phyloP scores from a whole-genome alignment of 2,329 filamentous ascomycete species.

The Penicillium vulpinum region DNA sequence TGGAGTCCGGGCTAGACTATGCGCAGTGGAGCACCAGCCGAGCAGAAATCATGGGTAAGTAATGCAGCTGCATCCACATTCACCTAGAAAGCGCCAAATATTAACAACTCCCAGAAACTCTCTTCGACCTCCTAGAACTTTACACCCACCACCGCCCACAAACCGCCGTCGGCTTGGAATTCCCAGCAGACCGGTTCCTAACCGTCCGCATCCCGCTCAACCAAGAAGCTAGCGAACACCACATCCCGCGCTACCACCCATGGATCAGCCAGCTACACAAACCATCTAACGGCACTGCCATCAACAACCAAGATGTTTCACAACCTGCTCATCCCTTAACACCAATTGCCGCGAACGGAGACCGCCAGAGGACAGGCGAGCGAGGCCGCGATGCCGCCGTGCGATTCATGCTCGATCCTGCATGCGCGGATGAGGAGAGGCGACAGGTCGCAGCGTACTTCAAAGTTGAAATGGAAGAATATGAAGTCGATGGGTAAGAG shows the following conservation, averaged over 20 bases:
- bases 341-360: constrained; percentile 47
- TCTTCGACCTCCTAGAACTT: constrained; percentile 86
- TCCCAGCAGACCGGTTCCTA: constrained; percentile 77
- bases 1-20: constrained; percentile 51
- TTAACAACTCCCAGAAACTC: constrained; percentile 60
- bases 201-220: constrained; percentile 85
- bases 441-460: constrained; percentile 67
- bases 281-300: constrained; percentile 16
- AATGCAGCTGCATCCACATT: constrained; percentile 40
- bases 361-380: constrained; percentile 46
- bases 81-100: constrained; percentile 25
- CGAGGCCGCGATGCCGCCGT: constrained; percentile 69
- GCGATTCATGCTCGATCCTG: constrained; percentile 83
- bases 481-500: constrained; percentile 41
- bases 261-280: constrained; percentile 42
- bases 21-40: constrained; percentile 50
- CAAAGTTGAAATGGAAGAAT: constrained; percentile 72
- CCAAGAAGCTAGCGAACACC: constrained; percentile 67
- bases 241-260: constrained; percentile 64
- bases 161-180: constrained; percentile 71
- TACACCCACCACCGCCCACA: constrained; percentile 79
- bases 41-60: constrained; percentile 51
- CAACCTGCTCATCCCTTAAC: constrained; percentile 42
- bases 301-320: constrained; percentile 7
- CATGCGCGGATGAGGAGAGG: constrained; percentile 71